These are phyloP conservation scores for Alternaria sp. DNA, from an alignment of 2,329 filamentous ascomycete genomes.

Conservation along the genomic window DNA sequence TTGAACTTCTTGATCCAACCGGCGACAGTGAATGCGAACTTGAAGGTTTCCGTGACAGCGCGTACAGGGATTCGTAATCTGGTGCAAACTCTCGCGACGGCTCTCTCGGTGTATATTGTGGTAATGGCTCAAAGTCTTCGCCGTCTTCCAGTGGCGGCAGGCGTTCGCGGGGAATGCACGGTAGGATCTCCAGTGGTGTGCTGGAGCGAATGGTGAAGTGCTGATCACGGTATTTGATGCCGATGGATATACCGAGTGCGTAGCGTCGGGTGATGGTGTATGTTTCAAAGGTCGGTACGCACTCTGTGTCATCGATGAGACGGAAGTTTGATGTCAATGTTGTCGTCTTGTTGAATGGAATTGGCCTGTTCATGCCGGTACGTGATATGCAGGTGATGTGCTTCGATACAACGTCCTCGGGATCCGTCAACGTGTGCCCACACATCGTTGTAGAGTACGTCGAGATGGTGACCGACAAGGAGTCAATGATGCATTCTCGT, in stretches of 20 bases:
- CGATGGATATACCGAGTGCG: constrained; percentile 37
- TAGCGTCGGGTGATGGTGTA: constrained; percentile 47
- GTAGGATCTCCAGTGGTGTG: constrained; percentile 43
- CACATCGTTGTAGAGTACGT: constrained; percentile 47
- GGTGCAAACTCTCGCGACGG: constrained; percentile 43
- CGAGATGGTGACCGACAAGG: constrained; percentile 40
- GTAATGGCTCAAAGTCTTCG: constrained; percentile 42
- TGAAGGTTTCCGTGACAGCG: constrained; percentile 30
- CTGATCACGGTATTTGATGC: constrained; percentile 40
- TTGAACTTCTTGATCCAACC: constrained; percentile 28
- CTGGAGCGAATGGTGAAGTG: constrained; percentile 39
- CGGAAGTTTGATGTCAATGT: constrained; percentile 45
- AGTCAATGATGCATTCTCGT: constrained; percentile 39
- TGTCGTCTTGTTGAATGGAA: constrained; percentile 33
- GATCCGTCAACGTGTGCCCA: constrained; percentile 34
- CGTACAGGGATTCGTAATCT: constrained; percentile 42
- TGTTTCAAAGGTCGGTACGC: constrained; percentile 48
- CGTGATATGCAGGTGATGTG: constrained; percentile 45
- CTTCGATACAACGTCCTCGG: constrained; percentile 42
- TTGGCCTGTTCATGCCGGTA: constrained; percentile 32
- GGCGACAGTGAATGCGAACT: constrained; percentile 19
- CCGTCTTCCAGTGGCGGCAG: constrained; percentile 29
- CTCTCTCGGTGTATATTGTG: constrained; percentile 42
- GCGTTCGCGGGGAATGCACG: constrained; percentile 30
- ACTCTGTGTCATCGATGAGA: constrained; percentile 45